phyloP scores from a whole-genome alignment of 176 grass and related monocot species.

The Musa itinerans region DNA sequence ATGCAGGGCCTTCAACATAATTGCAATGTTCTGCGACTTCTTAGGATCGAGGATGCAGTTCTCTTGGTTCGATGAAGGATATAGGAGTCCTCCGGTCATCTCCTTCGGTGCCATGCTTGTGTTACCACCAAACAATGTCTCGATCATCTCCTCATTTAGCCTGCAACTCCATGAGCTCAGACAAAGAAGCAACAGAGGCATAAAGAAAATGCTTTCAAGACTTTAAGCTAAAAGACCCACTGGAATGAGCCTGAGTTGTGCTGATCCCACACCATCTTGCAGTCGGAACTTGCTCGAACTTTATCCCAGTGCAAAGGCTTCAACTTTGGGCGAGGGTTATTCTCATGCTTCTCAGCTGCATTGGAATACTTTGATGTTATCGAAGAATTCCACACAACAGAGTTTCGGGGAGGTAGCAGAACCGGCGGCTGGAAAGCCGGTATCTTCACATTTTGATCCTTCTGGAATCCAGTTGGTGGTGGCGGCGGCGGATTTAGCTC shows the following conservation, averaged over 20 bases:
- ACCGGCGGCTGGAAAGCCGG: constrained; percentile 26
- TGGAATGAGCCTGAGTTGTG: constrained; percentile 58
- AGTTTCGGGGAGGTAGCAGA: constrained; percentile 27
- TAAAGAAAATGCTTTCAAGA: not conserved
- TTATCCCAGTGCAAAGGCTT: constrained; percentile 46
- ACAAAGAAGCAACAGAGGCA: not conserved
- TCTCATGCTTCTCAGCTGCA: constrained; percentile 24
- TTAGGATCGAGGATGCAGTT: constrained; percentile 37
- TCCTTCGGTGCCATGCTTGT: constrained; percentile 12
- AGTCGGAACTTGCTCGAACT: not conserved
- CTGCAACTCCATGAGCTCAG: constrained; percentile 23
- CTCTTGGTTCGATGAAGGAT: constrained; percentile 25
- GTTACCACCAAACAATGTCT: constrained; percentile 25
- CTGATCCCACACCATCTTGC: constrained; percentile 18
- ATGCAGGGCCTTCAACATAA: constrained; percentile 45
- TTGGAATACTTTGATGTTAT: not conserved
- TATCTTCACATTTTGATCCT: constrained; percentile 10
- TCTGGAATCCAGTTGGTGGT: constrained; percentile 9
- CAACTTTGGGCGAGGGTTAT: constrained; percentile 26
- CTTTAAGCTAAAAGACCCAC: constrained; percentile 17
- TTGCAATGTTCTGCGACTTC: constrained; percentile 51
- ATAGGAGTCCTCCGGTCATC: not conserved
- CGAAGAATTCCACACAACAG: constrained; percentile 3
- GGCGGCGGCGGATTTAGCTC: constrained; percentile 14
- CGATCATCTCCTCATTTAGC: constrained; percentile 70